A percentile compares a stretch with the other conserved stretches of the same genome.
Evolutionary conservation across 306 rosid species (phyloP).

Genomic region (Dryas octopetala): DNA sequence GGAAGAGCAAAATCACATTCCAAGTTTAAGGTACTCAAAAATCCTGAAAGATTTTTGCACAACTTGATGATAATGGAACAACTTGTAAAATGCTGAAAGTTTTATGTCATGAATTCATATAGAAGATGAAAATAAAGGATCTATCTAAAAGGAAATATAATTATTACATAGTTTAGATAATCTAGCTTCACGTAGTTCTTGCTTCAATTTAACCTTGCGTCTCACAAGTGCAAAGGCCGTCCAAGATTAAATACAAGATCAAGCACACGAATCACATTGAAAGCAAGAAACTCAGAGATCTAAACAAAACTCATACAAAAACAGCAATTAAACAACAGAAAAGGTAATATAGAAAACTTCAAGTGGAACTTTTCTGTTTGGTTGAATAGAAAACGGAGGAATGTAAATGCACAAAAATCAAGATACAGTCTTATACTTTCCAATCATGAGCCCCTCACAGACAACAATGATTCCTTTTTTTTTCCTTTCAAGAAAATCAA

Average conservation of each 20-base stretch:
- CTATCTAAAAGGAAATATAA: neutral
- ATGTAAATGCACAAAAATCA: neutral
- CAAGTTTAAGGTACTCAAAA: neutral
- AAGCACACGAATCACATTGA: neutral
- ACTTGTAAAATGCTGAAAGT: too few species aligned
- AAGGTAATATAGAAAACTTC: neutral
- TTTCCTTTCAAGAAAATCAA: neutral
- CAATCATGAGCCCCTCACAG: conserved; percentile 17
- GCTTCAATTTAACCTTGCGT: neutral
- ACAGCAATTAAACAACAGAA: neutral
- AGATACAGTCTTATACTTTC: conserved; percentile 1
- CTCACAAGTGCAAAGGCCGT: neutral
- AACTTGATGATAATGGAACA: too few species aligned
- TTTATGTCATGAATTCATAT: neutral
- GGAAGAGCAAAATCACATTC: neutral
- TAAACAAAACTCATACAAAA: conserved; percentile 11
- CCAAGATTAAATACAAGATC: conserved; percentile 1
- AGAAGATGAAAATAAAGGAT: neutral
- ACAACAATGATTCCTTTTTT: conserved; percentile 13
- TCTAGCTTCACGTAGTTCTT: neutral
- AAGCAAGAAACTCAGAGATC: conserved; percentile 20
- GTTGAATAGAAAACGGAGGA: conserved; percentile 19
- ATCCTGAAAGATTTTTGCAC: too few species aligned
- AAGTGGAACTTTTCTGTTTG: conserved; percentile 16
- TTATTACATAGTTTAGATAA: neutral